These are phyloP conservation scores for Trichomonas vaginalis DNA, from an alignment of 208 protist species.

Conservation along the genomic window DNA sequence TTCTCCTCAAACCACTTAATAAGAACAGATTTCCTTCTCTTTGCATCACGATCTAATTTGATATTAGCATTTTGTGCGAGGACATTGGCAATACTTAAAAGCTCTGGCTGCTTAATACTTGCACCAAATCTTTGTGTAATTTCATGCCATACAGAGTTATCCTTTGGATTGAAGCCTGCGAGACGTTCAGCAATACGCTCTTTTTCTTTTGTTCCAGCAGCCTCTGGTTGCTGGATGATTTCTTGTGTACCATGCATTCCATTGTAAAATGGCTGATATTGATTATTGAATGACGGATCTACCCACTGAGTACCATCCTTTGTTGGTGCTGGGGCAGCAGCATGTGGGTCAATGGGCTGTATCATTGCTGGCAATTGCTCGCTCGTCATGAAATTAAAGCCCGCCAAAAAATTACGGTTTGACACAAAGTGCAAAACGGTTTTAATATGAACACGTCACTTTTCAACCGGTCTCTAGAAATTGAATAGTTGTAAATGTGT, in stretches of 20 bases:
- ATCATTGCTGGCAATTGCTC: neutral
- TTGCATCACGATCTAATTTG: conserved; percentile 4
- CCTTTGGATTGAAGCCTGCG: neutral
- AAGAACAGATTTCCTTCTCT: neutral
- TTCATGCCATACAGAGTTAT: neutral
- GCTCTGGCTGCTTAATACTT: neutral
- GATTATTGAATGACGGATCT: neutral
- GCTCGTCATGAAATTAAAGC: neutral
- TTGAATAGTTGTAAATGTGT: neutral
- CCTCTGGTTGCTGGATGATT: neutral
- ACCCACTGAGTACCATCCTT: neutral
- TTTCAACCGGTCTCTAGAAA: neutral
- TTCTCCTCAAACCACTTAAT: conserved; percentile 18
- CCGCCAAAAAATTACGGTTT: neutral
- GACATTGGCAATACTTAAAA: neutral
- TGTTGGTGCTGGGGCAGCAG: too few species aligned
- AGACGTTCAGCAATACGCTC: neutral
- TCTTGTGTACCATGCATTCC: neutral
- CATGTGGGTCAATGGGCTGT: neutral
- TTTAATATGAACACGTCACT: neutral
- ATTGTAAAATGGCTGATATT: neutral
- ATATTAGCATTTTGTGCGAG: neutral
- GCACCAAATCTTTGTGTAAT: conserved; percentile 11
- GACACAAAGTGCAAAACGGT: neutral
- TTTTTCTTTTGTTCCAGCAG: neutral